Base-by-base conservation (phyloP, 1,139 yeast genomes). In the Candida sp. region DNA sequence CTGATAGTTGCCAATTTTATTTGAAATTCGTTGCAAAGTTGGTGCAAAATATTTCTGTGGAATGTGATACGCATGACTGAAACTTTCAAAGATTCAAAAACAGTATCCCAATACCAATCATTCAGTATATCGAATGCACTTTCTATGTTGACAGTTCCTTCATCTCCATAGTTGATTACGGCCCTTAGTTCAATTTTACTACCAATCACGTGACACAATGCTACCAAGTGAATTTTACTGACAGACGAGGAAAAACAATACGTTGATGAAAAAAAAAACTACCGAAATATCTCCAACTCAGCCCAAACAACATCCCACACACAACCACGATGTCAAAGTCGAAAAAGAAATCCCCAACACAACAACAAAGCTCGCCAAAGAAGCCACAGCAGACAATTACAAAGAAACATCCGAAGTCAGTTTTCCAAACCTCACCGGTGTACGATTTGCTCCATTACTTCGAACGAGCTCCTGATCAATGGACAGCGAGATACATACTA, bases 401-500 rank as follows among this genome's bases (percentile, higher is more conserved):
- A 40, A 33, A 39, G 25, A 39, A 42, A n/a, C 45, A 25, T 11
- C 44, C 49, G n/a, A 53, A 66, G 12, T 65, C 51, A 6, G 58
- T 63, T 7, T 67, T 69, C 48, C 54, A 57, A 26, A 50, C 60
- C 23, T 65, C 81, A 3, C 81, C 81, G 6, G 65, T 74, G 3
- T 70, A 73, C 58, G 78, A 75, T 43, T 63, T 77, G 39, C 66
- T 77, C 40, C 73, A 69, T 51, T 69, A 68, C 50, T 77, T 77
- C 54, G 77, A 74, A 56, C 68, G 67, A 54, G 93, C 94, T 0
- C 91, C 89, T 25, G 88, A 88, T 60, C 97, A 91, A 75, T 90
- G 97, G 97, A 86, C 90, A 3, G 94, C 96, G 0, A 75, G 96
- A 53, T 90, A 90, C 64, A 83, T 90, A 42, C 82, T 91, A 32